A percentile compares a stretch with the other conserved stretches of the same genome.
These are phyloP conservation scores for Lepiota subincarnata DNA, from an alignment of 768 basidiomycete genomes.

Conservation along the genomic window DNA sequence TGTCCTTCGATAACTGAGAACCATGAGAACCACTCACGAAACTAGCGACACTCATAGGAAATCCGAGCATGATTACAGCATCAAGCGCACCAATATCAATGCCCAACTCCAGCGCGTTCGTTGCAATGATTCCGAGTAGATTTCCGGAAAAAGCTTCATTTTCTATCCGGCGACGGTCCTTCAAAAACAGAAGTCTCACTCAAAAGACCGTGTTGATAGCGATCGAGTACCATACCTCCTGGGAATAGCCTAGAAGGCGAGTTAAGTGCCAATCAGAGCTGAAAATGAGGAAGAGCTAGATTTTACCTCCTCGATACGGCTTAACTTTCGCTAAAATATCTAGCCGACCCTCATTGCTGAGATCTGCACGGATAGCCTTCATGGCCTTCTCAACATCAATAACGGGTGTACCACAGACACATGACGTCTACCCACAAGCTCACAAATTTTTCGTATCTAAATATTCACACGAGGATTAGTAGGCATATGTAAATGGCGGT, in stretches of 20 bases:
- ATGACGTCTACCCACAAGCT: conserved; percentile 48
- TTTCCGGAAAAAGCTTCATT: conserved; percentile 81
- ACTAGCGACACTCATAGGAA: conserved; percentile 75
- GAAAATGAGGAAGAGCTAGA: background rate
- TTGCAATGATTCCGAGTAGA: conserved; percentile 82
- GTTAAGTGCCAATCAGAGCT: background rate
- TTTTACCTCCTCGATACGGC: conserved; percentile 78
- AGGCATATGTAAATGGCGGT: too few relatives aligned
- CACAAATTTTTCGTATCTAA: conserved; percentile 78
- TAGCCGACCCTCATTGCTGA: conserved; percentile 68
- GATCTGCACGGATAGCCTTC: conserved; percentile 66
- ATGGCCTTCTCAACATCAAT: conserved; percentile 49
- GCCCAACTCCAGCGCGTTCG: conserved; percentile 87
- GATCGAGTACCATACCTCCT: conserved; percentile 39
- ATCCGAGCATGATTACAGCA: conserved; percentile 85
- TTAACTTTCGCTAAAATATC: conserved; percentile 76
- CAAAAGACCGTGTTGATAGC: background rate
- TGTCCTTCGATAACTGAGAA: background rate
- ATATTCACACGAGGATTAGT: background rate
- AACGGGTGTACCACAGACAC: background rate
- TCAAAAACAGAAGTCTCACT: background rate
- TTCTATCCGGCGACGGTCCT: conserved; percentile 85
- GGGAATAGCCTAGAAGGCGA: conserved; percentile 57
- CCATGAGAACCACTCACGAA: conserved; percentile 51
- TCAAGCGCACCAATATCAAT: conserved; percentile 90